A percentile compares a stretch with the other conserved stretches of the same genome.
Conservation (phyloP, 192 early-diverging fungal species). For the Mortierella claussenii region DNA sequence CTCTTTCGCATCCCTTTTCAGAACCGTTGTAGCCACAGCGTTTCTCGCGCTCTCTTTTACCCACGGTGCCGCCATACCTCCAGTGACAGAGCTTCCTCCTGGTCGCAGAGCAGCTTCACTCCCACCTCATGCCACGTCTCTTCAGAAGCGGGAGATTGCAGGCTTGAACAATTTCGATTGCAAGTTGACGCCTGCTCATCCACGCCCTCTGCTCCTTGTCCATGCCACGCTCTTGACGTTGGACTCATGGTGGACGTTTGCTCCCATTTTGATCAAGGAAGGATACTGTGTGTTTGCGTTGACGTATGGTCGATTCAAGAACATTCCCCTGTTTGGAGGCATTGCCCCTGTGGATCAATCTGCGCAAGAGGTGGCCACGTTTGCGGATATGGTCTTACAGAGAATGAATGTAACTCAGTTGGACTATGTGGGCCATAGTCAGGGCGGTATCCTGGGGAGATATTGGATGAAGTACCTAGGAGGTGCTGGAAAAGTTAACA, state of each 20-base stretch:
- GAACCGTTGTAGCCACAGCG: background rate
- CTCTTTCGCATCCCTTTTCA: constrained; percentile 1
- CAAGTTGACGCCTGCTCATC: constrained; percentile 30
- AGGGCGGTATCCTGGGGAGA: constrained; percentile 37
- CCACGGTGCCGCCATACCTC: constrained; percentile 14
- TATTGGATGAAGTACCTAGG: constrained; percentile 44
- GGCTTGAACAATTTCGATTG: constrained; percentile 37
- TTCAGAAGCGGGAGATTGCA: constrained; percentile 20
- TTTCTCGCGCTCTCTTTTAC: background rate
- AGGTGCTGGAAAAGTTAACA: constrained; percentile 36
- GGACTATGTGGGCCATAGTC: constrained; percentile 41
- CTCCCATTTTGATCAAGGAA: constrained; percentile 8
- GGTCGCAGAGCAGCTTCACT: background rate
- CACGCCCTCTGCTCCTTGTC: constrained; percentile 33
- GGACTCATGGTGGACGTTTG: constrained; percentile 35
- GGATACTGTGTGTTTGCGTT: constrained; percentile 47
- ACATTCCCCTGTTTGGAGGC: constrained; percentile 24
- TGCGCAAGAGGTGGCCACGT: constrained; percentile 33
- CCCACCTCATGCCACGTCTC: background rate
- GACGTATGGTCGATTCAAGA: constrained; percentile 27
- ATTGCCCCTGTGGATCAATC: constrained; percentile 23
- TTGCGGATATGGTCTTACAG: constrained; percentile 17
- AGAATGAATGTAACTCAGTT: constrained; percentile 27
- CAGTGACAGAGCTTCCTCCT: too few relatives aligned
- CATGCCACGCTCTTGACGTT: constrained; percentile 29